Conservation (phyloP, 148 eudicot species). For the Gaultheria prostrata region DNA sequence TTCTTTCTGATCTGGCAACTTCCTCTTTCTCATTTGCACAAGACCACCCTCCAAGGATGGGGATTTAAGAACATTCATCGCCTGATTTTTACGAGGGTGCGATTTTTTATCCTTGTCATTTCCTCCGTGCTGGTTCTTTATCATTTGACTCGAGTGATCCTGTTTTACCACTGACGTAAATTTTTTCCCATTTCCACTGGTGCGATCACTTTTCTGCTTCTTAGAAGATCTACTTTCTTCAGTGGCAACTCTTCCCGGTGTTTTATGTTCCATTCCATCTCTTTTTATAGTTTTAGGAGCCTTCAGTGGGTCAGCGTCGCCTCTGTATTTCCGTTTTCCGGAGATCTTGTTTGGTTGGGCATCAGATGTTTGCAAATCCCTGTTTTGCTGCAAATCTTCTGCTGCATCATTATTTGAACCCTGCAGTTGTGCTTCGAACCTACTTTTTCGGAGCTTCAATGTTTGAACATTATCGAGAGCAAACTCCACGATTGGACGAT, state of each 20-base stretch:
- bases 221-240: conserved; percentile 29
- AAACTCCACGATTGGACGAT: conserved; percentile 96
- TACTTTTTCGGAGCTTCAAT: conserved; percentile 60
- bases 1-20: conserved; percentile 22
- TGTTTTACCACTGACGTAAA: conserved; percentile 4
- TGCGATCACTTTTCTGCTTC: conserved; percentile 23
- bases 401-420: conserved; percentile 17
- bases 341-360: conserved; percentile 25
- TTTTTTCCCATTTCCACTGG: conserved; percentile 20
- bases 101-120: conserved; percentile 17
- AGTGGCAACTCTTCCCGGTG: conserved; percentile 18
- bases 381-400: conserved; percentile 27
- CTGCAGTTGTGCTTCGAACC: conserved; percentile 35
- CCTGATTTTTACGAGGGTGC: conserved; percentile 13
- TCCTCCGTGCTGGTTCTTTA: conserved; percentile 20
- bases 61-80: conserved; percentile 13
- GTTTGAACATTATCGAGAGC: conserved; percentile 85
- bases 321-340: conserved; percentile 51
- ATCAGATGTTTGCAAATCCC: conserved; percentile 24
- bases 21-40: conserved; percentile 36
- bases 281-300: conserved; percentile 20
- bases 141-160: conserved; percentile 9
- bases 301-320: conserved; percentile 25
- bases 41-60: conserved; percentile 10
- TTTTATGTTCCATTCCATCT: conserved; percentile 17